phyloP scores from a whole-genome alignment of 306 rosid species.

The Vachellia collinsii region DNA sequence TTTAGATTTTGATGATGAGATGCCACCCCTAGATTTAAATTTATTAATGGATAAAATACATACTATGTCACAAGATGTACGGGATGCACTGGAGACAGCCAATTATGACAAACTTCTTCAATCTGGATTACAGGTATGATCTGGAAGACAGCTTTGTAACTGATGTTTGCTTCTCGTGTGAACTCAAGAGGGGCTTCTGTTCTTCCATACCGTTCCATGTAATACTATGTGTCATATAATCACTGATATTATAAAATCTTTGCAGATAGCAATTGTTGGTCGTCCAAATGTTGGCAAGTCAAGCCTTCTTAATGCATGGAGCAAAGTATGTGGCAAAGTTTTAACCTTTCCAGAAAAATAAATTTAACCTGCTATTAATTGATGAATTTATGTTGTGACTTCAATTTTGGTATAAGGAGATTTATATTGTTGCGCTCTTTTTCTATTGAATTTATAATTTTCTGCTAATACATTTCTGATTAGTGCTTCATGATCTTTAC shows the following conservation, averaged over 20 bases:
- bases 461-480: background rate
- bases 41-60: conserved; percentile 60
- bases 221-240: background rate
- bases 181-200: background rate
- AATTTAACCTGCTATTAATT: conserved; percentile 21
- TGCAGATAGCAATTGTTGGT: conserved; percentile 95
- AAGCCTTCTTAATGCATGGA: conserved; percentile 99
- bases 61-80: conserved; percentile 75
- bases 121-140: conserved; percentile 85
- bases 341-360: conserved; percentile 25
- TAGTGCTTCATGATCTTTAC: conserved; percentile 18
- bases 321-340: conserved; percentile 71
- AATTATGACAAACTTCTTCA: conserved; percentile 96
- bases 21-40: conserved; percentile 81
- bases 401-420: conserved; percentile 26
- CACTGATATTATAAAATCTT: conserved; percentile 36
- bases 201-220: background rate
- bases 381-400: conserved; percentile 16
- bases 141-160: conserved; percentile 22
- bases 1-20: conserved; percentile 90
- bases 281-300: conserved; percentile 99
- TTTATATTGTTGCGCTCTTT: conserved; percentile 22
- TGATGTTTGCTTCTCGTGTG: background rate
- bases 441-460: background rate
- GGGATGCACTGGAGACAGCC: conserved; percentile 81